Base-by-base conservation (phyloP, 2,329 filamentous ascomycete species). In the Cladorrhinum sp. region DNA sequence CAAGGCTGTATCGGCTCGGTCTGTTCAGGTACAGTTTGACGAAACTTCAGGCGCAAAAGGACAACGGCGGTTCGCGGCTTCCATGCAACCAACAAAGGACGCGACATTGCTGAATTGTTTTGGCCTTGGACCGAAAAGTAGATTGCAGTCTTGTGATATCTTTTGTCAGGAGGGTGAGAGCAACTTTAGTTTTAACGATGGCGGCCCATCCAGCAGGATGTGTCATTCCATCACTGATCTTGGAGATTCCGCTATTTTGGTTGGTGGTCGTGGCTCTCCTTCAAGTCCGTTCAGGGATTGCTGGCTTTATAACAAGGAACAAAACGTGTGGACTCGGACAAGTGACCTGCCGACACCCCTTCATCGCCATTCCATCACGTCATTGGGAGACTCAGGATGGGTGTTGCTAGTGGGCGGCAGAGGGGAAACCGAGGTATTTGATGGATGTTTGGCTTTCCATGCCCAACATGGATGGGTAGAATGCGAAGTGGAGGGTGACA, bases 201-300 rank as follows among this genome's bases (percentile, higher is more conserved):
- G 65, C 3, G 75, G 75, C 0, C 82, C 81, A 22, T 66, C 74
- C 3, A 72, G 72, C 54, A 76, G 88, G 50, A 88, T 93, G 79
- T 95, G 91, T 67, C 91, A 95, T 72, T 89, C 90, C 0, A 78
- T 92, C 20, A 93, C 89, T 20, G 79, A 85, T 53, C 71, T 96
- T 4, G 81, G 80, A 1, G 73, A 75, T 22, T 83, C 83, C 16
- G 81, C 81, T 61, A 74, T 97, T 10, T 77, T 96, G 51, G 81
- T 85, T 27, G 93, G 93, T 23, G 93, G 93, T 4, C 83, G 93
- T 61, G 80, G 83, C n/a, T 93, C 91, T 7, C 92, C 93, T 3
- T 80, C 86, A 12, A 81, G 80, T 27, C 86, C 86, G 1, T 77
- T 91, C 48, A 78, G 78, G 36, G 90, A 95, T 72, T 92, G 89